Evolutionary conservation across 345 rosid species (phyloP).

Genomic region (Eucalyptus curtisii): DNA sequence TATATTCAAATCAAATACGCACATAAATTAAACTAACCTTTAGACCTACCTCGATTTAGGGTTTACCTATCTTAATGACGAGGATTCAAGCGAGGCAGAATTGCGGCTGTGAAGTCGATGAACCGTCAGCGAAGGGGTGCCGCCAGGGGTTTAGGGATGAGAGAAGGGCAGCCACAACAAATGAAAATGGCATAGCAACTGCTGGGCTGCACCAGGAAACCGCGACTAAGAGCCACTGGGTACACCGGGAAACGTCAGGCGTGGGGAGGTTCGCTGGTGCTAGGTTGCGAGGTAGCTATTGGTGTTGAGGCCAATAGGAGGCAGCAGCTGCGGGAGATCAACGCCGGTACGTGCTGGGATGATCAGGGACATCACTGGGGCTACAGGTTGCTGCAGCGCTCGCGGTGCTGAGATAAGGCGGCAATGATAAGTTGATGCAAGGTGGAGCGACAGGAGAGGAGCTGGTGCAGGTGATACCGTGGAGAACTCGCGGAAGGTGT

Average conservation of each 20-base stretch:
- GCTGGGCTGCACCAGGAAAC: not conserved
- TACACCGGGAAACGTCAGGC: not conserved
- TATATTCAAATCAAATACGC: not conserved
- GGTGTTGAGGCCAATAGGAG: not conserved
- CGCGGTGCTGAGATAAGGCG: no score
- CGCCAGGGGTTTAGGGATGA: not conserved
- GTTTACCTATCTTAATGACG: not conserved
- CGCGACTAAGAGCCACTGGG: not conserved
- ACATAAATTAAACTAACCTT: not conserved
- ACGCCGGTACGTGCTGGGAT: not conserved
- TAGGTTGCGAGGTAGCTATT: not conserved
- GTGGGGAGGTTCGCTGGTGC: not conserved
- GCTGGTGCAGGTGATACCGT: no score
- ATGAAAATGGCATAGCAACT: not conserved
- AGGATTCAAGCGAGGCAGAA: not conserved
- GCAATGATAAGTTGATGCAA: no score
- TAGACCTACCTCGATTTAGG: not conserved
- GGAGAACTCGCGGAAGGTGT: no score
- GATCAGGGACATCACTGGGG: not conserved
- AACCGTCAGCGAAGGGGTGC: not conserved
- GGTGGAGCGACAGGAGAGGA: no score
- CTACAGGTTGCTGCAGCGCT: no score
- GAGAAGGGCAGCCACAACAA: not conserved
- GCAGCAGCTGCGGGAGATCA: not conserved
- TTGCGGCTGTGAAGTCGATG: not conserved